phyloP scores from a whole-genome alignment of 139 green algal genomes.

The Chlamydomonas sphaeroides region DNA sequence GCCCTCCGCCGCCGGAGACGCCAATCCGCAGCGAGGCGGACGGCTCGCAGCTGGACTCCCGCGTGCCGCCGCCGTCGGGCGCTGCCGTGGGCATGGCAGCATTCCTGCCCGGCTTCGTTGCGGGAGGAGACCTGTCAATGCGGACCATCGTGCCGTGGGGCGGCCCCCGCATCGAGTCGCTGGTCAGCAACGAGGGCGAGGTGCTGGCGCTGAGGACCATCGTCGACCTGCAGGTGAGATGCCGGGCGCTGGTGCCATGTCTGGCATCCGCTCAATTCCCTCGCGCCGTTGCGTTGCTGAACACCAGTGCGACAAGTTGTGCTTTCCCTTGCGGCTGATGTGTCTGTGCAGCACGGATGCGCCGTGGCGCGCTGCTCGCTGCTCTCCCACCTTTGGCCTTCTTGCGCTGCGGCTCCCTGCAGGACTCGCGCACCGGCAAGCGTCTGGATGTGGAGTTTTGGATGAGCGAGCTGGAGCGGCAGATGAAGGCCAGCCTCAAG shows the following conservation, averaged over 20 bases:
- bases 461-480: constrained; percentile 51
- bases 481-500: constrained; percentile 46
- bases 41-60: too few relatives aligned
- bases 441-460: constrained; percentile 48
- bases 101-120: constrained; percentile 7
- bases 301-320: too few relatives aligned
- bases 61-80: background rate
- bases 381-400: background rate
- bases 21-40: too few relatives aligned
- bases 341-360: too few relatives aligned
- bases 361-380: too few relatives aligned
- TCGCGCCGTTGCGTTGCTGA: too few relatives aligned
- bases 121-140: background rate
- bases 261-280: too few relatives aligned
- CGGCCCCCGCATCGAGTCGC: constrained; percentile 42
- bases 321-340: too few relatives aligned
- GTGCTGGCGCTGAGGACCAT: constrained; percentile 37
- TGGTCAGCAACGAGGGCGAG: constrained; percentile 52
- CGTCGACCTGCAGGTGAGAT: constrained; percentile 46
- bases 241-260: background rate
- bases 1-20: too few relatives aligned
- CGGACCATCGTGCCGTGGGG: background rate
- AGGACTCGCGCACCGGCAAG: constrained; percentile 31
- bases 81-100: background rate
- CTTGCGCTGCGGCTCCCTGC: background rate